Conservation (phyloP, 192 early-diverging fungal genomes). For the Coemansia sp. region DNA sequence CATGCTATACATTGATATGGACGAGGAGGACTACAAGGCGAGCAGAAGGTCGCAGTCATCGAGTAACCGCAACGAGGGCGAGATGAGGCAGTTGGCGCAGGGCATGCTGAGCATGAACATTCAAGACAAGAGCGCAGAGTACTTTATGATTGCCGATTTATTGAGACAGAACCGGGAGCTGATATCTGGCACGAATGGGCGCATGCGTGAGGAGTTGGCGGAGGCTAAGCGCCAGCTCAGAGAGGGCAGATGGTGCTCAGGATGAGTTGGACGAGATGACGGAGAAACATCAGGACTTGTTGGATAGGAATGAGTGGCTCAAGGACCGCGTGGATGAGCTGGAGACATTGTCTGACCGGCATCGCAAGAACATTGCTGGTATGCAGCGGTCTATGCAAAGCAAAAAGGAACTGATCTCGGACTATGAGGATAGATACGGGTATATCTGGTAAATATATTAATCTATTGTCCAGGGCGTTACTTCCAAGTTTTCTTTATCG, state of each 20-base stretch:
- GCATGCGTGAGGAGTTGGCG: background rate
- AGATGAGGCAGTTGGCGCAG: background rate
- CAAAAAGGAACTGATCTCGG: conserved; percentile 4
- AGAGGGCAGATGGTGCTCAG: background rate
- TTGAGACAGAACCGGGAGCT: background rate
- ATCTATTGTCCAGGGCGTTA: background rate
- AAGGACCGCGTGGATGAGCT: background rate
- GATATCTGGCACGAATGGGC: background rate
- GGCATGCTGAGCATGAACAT: background rate
- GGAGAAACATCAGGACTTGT: background rate
- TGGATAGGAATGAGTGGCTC: background rate
- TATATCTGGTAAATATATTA: background rate
- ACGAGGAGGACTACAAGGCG: background rate
- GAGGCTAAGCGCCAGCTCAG: background rate
- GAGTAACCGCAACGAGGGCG: background rate
- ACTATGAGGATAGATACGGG: background rate
- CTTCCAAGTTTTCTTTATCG: background rate
- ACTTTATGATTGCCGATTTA: background rate
- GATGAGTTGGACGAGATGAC: background rate
- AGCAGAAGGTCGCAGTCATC: background rate
- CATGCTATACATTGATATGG: background rate
- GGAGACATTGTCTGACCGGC: conserved; percentile 7
- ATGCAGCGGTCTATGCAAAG: conserved; percentile 14
- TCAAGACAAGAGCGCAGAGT: background rate
- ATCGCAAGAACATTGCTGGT: conserved; percentile 10